Evolutionary conservation across 495 filamentous ascomycete species (phyloP).

Genomic region (Aspergillus egyptiacus): DNA sequence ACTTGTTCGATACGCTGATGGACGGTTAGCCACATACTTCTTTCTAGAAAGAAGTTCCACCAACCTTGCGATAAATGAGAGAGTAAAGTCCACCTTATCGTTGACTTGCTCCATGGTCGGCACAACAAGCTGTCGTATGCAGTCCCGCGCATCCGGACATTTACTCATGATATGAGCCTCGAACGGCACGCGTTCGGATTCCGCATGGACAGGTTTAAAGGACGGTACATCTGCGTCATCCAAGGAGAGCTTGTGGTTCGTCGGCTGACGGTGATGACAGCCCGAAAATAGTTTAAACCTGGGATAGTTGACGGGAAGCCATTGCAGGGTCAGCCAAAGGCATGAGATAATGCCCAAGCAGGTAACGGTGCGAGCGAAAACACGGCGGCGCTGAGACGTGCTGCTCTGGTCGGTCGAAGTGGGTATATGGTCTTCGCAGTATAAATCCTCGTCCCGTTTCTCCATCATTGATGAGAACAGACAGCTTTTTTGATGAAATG

Average conservation of each 20-base stretch:
- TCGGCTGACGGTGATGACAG: neutral
- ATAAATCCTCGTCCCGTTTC: slow-evolving; percentile 6
- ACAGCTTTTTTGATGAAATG: neutral
- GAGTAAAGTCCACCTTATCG: slow-evolving; percentile 81
- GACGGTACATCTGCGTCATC: slow-evolving; percentile 4
- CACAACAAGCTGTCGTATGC: slow-evolving; percentile 71
- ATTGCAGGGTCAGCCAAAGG: slow-evolving; percentile 18
- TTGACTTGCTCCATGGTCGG: slow-evolving; percentile 78
- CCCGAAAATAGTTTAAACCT: slow-evolving; percentile 10
- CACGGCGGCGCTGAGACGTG: slow-evolving; percentile 17
- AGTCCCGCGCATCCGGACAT: slow-evolving; percentile 81
- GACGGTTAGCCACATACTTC: neutral
- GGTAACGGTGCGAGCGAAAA: slow-evolving; percentile 9
- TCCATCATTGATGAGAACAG: slow-evolving; percentile 4
- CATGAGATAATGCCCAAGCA: slow-evolving; percentile 21
- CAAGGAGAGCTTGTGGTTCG: neutral
- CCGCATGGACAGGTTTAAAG: neutral
- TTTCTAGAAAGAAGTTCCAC: slow-evolving; percentile 11
- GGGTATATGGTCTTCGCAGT: neutral
- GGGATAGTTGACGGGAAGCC: slow-evolving; percentile 7
- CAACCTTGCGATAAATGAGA: slow-evolving; percentile 85
- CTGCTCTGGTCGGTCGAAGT: slow-evolving; percentile 2
- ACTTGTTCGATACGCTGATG: slow-evolving; percentile 31
- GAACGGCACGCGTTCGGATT: slow-evolving; percentile 54
- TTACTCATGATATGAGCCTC: slow-evolving; percentile 95